Evolutionary conservation across 148 eudicot species (phyloP).

Genomic region (Rhododendron mucronatum): DNA sequence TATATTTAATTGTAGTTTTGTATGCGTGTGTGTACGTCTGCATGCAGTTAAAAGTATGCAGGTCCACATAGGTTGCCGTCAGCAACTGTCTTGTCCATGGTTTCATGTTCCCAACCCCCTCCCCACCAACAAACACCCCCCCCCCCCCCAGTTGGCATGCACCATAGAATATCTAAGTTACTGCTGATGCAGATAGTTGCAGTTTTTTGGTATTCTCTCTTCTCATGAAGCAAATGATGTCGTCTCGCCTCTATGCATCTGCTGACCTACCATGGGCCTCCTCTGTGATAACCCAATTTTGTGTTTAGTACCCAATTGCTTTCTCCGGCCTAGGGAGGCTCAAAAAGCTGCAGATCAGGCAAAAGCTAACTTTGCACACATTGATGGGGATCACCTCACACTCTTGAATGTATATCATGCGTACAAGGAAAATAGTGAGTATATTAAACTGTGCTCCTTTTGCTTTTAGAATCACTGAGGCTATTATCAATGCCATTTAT

Average conservation of each 20-base stretch:
- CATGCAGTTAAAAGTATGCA: constrained; percentile 19
- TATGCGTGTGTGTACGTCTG: constrained; percentile 25
- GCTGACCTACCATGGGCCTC: constrained; percentile 99
- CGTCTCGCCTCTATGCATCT: constrained; percentile 97
- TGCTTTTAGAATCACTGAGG: not conserved
- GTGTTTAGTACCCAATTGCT: constrained; percentile 99
- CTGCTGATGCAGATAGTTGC: constrained; percentile 99
- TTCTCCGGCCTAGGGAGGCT: constrained; percentile 99
- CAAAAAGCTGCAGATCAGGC: constrained; percentile 98
- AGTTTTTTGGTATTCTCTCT: constrained; percentile 98
- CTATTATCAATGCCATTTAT: too few species aligned
- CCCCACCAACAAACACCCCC: constrained; percentile 12
- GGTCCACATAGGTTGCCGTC: constrained; percentile 66
- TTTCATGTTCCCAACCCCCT: constrained; percentile 37
- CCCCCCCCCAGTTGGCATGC: constrained; percentile 52
- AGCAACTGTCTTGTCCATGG: constrained; percentile 84
- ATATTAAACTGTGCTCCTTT: not conserved
- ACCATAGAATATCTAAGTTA: constrained; percentile 82
- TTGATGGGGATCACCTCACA: constrained; percentile 95
- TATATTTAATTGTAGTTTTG: constrained; percentile 23
- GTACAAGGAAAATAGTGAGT: constrained; percentile 93
- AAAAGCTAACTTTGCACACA: constrained; percentile 78
- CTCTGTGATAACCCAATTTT: constrained; percentile 95
- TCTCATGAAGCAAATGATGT: constrained; percentile 97
- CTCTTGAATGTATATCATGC: constrained; percentile 96